Evolutionary conservation across 305 asterid species (phyloP), one percentile per base, ranked within the genome.

Genomic region (Fraxinus greggii): DNA sequence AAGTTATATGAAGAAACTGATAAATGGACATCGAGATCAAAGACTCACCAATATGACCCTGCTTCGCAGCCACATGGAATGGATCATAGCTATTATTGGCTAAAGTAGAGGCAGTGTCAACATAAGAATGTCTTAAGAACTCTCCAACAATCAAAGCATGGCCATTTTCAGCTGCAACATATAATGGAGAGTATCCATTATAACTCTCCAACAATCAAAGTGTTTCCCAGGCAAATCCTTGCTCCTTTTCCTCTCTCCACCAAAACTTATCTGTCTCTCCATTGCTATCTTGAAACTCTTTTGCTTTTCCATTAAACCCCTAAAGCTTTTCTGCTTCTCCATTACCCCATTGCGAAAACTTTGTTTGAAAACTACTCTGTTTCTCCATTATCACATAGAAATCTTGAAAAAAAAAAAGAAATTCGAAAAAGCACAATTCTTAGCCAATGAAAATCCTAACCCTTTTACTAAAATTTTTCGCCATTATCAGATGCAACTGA

Each of bases 341-440:
- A 87, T 85, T 17, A 21, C 65, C 56, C 77, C 86, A 9, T 74
- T 69, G n/a, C 78, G 86, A 81, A 84, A 85, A 81, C 88, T 88
- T 78, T 56, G 86, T 54, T 87, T 2, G 84, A 72, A 88, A 88
- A 75, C 87, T 88, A 32, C 79, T 83, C 56, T 91, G 97, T 75
- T 90, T 94, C 88, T 94, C 98, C 91, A 92, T 85, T 75, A 79
- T 78, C 77, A 42, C 83, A 78, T 74, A 32, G 19, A 73, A 84
- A 51, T 67, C 80, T 75, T 73, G 10, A 77, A 75, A 28, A 7
- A 32, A 38, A 40, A 40, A 40, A 40, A 40, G n/a, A 38, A 38
- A 38, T 8, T 45, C 6, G 8, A 51, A 51, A 51, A 51, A 15
- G 7, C 45, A 45, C 75, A 69, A 48, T 51, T 74, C 82, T 38